Base-by-base conservation (phyloP, 2,329 filamentous ascomycete genomes). In the Xenoacremonium recifei region DNA sequence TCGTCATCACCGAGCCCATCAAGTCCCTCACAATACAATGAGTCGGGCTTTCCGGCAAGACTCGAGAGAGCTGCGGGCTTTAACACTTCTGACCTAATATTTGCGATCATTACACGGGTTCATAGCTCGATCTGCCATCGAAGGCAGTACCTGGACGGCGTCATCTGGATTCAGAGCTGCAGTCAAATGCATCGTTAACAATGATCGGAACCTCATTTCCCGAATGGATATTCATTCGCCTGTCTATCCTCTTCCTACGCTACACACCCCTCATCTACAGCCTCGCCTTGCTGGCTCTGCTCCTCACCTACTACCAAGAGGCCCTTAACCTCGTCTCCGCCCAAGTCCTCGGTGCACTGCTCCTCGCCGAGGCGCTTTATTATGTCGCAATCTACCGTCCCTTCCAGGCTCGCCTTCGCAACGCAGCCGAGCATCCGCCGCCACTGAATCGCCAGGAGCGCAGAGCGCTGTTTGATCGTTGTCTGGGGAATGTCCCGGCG, bases 381-480 rank as follows among this genome's bases (percentile, higher is more conserved):
- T 68, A 65, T 37, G n/a, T 65, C 1, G 45, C 64, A 39, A 47
- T 77, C 30, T 76, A 71, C 54, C 49, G 57, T 3, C 74, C 72
- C 0, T 70, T 71, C 48, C 64, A 63, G 16, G 47, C 47, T 13
- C 65, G 66, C 12, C 63, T 77, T n/a, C 53, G 56, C 6, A 45
- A 55, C 12, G 54, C 60, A 15, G 71, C 71, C 10, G 46, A 54
- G 12, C 68, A 76, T 38, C 73, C 73, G 3, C 53, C 61, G 2
- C 60, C 67, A 0, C 58, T 74, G 9, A 65, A 70, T 1, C 65
- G 63, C 23, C 57, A 71, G 5, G 69, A 80, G 38, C 72, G 84
- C 18, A 64, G 67, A 31, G 68, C 61, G 2, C 64, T 88, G 3
- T 85, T 87, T 55, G 62, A 71, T 37, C 71, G 71, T 29, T 81